Base-by-base conservation (phyloP, 1,284 basidiomycete genomes). In the Sanghuangporus baumii region DNA sequence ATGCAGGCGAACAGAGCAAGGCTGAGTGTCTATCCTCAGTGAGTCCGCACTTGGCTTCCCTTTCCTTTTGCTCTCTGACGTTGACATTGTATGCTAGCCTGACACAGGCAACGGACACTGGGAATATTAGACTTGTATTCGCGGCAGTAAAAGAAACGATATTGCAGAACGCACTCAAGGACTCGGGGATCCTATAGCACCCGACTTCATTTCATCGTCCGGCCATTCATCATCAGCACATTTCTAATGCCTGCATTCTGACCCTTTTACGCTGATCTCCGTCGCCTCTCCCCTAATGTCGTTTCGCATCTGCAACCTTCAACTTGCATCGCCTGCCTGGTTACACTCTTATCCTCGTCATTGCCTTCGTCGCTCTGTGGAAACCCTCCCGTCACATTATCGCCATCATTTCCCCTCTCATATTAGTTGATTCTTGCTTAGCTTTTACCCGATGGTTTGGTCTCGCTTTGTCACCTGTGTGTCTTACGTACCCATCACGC, bases 121-220 rank as follows among this genome's bases (percentile, higher is more conserved):
- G 81, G 5, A 91, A 91, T 71, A 87, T 98, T 66, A 84, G 93
- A 67, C 83, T 98, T 0, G 95, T 98, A 8, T 98, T 98, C 69
- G 94, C 94, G 0, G 95, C 96, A 0, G 94, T 98, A 66, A 98
- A 98, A 78, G 96, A 98, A 79, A 96, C 94, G n/a, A 96, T 97
- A 66, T 73, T 96, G 64, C 93, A 94, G 75, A 94, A 94, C 71
- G 90, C 91, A 1, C 77, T 93, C 18, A 89, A 91, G 71, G 91
- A 93, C 69, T 91, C 89, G 0, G 90, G 90, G 55, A 92, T 93
- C 67, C 81, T 93, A 64, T 83, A 62, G 56, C 43, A 48, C 14
- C 52, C 16, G 26, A 31, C 43, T 1, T 46, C 16, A 7, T n/a
- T 6, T n/a, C 20, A 46, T 14, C 43, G n/a, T 46, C 20, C 16